Conservation (phyloP, 2,329 filamentous ascomycete genomes). For the Emmonsia crescens region DNA sequence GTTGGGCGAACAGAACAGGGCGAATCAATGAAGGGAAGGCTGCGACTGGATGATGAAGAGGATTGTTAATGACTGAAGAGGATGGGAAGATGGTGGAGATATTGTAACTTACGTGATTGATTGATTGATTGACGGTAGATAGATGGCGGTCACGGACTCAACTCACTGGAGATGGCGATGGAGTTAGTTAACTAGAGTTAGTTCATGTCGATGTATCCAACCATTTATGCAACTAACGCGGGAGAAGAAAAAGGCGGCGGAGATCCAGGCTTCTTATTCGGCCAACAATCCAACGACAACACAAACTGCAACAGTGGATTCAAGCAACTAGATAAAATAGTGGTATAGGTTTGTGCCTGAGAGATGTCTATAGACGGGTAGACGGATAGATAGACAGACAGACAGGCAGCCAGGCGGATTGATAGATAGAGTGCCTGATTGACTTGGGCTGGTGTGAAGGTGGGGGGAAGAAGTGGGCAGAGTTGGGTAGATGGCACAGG, state of each 20-base stretch:
- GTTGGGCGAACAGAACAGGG: neutral
- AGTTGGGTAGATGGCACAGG: too few relatives aligned
- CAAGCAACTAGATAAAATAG: too few relatives aligned
- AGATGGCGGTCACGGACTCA: neutral
- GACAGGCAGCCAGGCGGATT: too few relatives aligned
- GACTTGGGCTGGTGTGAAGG: too few relatives aligned
- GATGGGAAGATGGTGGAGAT: neutral
- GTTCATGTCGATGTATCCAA: neutral
- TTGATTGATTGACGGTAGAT: neutral
- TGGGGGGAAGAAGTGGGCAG: too few relatives aligned
- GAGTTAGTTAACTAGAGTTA: neutral
- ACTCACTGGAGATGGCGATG: neutral
- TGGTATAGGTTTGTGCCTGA: too few relatives aligned
- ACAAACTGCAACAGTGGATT: too few relatives aligned
- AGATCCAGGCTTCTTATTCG: neutral
- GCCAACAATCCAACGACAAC: neutral
- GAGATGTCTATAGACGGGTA: too few relatives aligned
- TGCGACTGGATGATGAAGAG: neutral
- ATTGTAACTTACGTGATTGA: neutral
- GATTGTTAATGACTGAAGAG: neutral
- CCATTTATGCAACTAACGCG: neutral
- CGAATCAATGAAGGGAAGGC: neutral
- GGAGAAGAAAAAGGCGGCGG: neutral
- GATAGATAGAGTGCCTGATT: too few relatives aligned
- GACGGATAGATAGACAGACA: too few relatives aligned